Evolutionary conservation across 306 rosid species (phyloP), one percentile per base, ranked within the genome.

Genomic region (Albizia julibrissin): DNA sequence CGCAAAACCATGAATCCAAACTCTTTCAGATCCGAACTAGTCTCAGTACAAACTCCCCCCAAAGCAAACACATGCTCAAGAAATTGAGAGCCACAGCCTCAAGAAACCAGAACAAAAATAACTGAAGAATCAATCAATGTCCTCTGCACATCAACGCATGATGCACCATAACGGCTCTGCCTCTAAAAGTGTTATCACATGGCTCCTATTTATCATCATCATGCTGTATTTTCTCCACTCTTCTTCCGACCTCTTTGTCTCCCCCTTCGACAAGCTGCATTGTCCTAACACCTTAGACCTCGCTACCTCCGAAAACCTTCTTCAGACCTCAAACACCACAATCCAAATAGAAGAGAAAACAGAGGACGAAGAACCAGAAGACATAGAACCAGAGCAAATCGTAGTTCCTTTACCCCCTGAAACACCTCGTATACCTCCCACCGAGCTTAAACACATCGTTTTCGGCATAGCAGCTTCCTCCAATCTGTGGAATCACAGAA

Each of bases 401-500:
- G 37, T 21, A 13, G 79, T 74, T 40, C 19, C 58, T 16, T 37
- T 75, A 11, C 61, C 86, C 39, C 12, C 76, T 47, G 80, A 76
- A 19, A 72, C 72, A 46, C 68, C 86, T 19, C 80, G 42, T 21
- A 69, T 85, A 44, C 71, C 66, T 4, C 89, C 82, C 58, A 89
- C 94, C 0, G 87, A 85, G 76, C 82, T 89, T 10, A 92, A 91
- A 68, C 95, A 92, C 84, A 50, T 92, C 15, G 92, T 94, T 67
- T 94, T 94, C 58, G 95, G 97, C 19, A 92, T 94, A 34, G 98
- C 95, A 2, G 98, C 91, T 10, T 94, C 97, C 5, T 82, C 98
- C 0, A 86, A 68, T 67, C 52, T 94, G 79, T 94, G 98, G 97
- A 79, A 81, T 10, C 79, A 78, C 75, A 87, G 97, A 70, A 94